Base-by-base conservation (phyloP, 345 rosid species). In the Bruguiera sexangula region DNA sequence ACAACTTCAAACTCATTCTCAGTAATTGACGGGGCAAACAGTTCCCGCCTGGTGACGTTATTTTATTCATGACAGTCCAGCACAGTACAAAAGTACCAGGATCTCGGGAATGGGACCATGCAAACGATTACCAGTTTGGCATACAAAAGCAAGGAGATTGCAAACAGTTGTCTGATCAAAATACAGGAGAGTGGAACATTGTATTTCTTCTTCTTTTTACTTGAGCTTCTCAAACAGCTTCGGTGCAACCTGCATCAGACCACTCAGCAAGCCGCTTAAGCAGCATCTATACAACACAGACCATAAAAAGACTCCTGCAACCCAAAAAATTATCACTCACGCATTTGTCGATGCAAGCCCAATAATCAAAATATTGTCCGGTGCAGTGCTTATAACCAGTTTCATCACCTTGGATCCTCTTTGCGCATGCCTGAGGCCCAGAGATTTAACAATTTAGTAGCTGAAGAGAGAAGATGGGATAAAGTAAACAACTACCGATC, bases 331-430 rank as follows among this genome's bases (percentile, higher is more conserved):
- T 34, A 60, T 8, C 29, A 81, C 97, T 91, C 78, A 91, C 95
- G 30, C 95, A 91, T 84, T 91, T 86, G 84, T 91, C 95, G 60
- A 91, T 65, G 62, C 97, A 91, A 18, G 71, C 83, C 92, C 92
- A 91, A 68, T 85, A 89, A 74, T 91, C 97, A 18, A 91, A 91
- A 75, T 89, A 91, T 73, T 89, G 97, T 32, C 95, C 97, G 4
- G 95, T 91, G 85, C 98, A 94, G 68, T 94, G 98, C 79, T 89
- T 94, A 78, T 88, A 85, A 59, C 97, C 97, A 11, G 77, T 83
- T 19, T 94, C 97, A 36, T 91, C 97, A 9, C 79, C 89, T 76
- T 83, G 84, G 73, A 94, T 88, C 82, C 98, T 88, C 90, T 94
- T 94, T 18, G 85, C 85, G 63, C 98, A 91, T 5, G 91, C 97